Evolutionary conservation across 2,329 filamentous ascomycete species (phyloP).

Genomic region (Rhynchosporium graminicola): DNA sequence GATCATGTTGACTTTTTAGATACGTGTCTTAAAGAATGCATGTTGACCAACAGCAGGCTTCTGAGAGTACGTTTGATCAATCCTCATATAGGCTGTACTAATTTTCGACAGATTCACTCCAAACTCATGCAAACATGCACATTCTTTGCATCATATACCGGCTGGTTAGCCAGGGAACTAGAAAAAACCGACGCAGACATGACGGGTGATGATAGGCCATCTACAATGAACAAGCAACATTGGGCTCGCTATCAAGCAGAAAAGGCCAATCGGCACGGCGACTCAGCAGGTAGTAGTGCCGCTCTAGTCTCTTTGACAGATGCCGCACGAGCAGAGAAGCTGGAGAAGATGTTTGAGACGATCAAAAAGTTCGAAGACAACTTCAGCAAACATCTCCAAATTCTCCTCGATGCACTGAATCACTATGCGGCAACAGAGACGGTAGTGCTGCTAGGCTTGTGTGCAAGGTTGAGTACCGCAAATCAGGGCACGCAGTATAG

Average conservation of each 20-base stretch:
- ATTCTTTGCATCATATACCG: constrained; percentile 88
- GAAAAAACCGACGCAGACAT: constrained; percentile 82
- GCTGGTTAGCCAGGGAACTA: constrained; percentile 81
- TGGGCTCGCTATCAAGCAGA: constrained; percentile 59
- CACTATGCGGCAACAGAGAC: constrained; percentile 98
- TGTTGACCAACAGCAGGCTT: constrained; percentile 95
- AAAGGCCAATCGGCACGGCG: constrained; percentile 45
- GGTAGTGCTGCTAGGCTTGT: constrained; percentile 86
- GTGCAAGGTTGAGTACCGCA: constrained; percentile 77
- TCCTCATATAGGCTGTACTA: neutral
- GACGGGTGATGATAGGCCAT: constrained; percentile 55
- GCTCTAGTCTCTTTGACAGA: constrained; percentile 26
- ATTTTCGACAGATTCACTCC: constrained; percentile 76
- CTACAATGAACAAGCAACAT: constrained; percentile 60
- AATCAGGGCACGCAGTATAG: constrained; percentile 73
- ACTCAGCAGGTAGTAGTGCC: constrained; percentile 31
- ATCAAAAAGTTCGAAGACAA: constrained; percentile 91
- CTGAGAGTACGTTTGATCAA: constrained; percentile 63
- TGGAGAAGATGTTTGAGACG: constrained; percentile 69
- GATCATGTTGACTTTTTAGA: constrained; percentile 98
- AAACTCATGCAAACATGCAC: constrained; percentile 96
- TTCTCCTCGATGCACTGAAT: constrained; percentile 90
- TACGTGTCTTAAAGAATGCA: constrained; percentile 97
- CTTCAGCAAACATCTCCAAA: constrained; percentile 89
- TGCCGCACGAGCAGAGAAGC: constrained; percentile 40